Percentiles rank a stretch among this genome's conserved stretches.
Evolutionary conservation across 106 monocot genomes (phyloP).

Genomic region (Chionographis japonica): DNA sequence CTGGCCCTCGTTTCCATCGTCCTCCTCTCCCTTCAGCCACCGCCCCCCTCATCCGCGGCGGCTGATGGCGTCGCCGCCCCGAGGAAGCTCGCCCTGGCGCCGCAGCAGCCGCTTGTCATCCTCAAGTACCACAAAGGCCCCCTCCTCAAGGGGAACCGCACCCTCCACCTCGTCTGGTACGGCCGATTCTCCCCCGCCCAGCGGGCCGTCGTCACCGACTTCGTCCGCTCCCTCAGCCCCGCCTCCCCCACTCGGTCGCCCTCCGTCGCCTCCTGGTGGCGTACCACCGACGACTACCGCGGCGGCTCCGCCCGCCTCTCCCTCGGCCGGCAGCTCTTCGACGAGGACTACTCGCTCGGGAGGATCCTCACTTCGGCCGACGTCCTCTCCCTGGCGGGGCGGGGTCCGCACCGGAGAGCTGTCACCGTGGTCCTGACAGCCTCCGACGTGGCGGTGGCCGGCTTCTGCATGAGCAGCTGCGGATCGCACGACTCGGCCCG

Average conservation of each 20-base stretch:
- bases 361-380: slow-evolving; percentile 26
- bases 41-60: slow-evolving; percentile 4
- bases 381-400: slow-evolving; percentile 30
- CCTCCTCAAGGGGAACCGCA: slow-evolving; percentile 52
- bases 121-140: slow-evolving; percentile 60
- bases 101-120: slow-evolving; percentile 23
- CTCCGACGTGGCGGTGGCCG: slow-evolving; percentile 45
- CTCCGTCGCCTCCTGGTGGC: slow-evolving; percentile 60
- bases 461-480: slow-evolving; percentile 60
- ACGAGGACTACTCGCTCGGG: slow-evolving; percentile 36
- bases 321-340: slow-evolving; percentile 41
- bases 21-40: neutral
- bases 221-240: slow-evolving; percentile 46
- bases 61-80: slow-evolving; percentile 1
- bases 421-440: slow-evolving; percentile 44
- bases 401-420: slow-evolving; percentile 13
- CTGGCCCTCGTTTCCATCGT: neutral
- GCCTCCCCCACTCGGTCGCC: slow-evolving; percentile 10
- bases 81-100: slow-evolving; percentile 33
- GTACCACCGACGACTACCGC: slow-evolving; percentile 40
- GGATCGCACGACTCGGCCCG: slow-evolving; percentile 25
- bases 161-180: slow-evolving; percentile 64
- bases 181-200: slow-evolving; percentile 57
- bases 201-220: slow-evolving; percentile 49
- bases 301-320: slow-evolving; percentile 13